Evolutionary conservation across 805 yeast species (phyloP).

Genomic region (Sporopachydermia lactativora): DNA sequence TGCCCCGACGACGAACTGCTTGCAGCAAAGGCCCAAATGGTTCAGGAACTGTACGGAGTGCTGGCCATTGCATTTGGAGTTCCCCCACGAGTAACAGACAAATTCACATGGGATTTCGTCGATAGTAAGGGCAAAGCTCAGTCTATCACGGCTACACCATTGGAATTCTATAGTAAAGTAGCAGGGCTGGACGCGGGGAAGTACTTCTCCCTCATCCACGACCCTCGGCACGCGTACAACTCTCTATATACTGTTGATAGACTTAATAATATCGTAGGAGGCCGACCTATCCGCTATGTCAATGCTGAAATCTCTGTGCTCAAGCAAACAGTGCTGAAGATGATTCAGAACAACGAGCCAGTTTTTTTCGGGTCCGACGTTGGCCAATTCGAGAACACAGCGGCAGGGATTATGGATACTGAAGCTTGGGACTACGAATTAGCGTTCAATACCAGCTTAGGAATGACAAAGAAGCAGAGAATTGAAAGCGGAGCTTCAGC

Average conservation of each 20-base stretch:
- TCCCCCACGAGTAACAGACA: slow-evolving; percentile 51
- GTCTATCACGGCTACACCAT: slow-evolving; percentile 35
- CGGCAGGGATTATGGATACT: slow-evolving; percentile 48
- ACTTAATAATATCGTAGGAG: slow-evolving; percentile 47
- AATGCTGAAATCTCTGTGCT: slow-evolving; percentile 40
- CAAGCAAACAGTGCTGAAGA: slow-evolving; percentile 37
- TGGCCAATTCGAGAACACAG: slow-evolving; percentile 43
- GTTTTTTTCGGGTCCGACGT: slow-evolving; percentile 69
- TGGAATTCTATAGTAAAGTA: slow-evolving; percentile 36
- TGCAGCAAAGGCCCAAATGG: slow-evolving; percentile 26
- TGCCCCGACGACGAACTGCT: slow-evolving; percentile 18
- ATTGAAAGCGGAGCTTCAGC: slow-evolving; percentile 45
- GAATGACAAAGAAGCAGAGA: slow-evolving; percentile 39
- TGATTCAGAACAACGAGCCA: slow-evolving; percentile 48
- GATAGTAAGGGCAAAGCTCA: slow-evolving; percentile 44
- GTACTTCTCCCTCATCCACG: slow-evolving; percentile 47
- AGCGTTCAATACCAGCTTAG: slow-evolving; percentile 33
- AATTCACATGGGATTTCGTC: slow-evolving; percentile 47
- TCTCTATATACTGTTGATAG: slow-evolving; percentile 47
- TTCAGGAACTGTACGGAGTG: slow-evolving; percentile 40
- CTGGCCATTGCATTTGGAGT: slow-evolving; percentile 49
- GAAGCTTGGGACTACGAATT: slow-evolving; percentile 43
- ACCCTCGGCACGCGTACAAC: slow-evolving; percentile 51
- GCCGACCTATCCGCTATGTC: slow-evolving; percentile 44
- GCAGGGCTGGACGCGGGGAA: slow-evolving; percentile 33